These are phyloP conservation scores for Pyrenophora teres DNA, from an alignment of 2,329 filamentous ascomycete genomes.

Conservation along the genomic window DNA sequence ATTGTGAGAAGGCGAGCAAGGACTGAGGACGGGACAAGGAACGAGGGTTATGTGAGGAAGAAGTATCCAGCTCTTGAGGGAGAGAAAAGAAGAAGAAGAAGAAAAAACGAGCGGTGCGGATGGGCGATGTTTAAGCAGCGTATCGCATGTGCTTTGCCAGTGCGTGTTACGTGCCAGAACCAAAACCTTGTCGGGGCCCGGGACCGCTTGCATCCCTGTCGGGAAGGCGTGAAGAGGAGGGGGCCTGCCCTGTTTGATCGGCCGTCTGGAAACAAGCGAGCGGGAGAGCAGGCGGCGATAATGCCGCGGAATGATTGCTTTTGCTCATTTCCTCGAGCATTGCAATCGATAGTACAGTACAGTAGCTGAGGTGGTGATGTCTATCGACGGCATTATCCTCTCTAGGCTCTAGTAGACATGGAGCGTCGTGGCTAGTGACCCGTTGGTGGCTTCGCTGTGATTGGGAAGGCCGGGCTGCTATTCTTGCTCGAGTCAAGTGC, in stretches of 20 bases:
- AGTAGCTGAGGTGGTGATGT: neutral
- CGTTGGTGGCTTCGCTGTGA: neutral
- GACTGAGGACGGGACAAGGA: constrained; percentile 3
- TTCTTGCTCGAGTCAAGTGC: constrained; percentile 2
- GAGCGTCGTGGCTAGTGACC: neutral
- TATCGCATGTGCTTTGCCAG: constrained; percentile 22
- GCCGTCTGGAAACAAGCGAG: constrained; percentile 32
- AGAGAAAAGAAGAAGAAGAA: neutral
- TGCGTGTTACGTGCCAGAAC: constrained; percentile 22
- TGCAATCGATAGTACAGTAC: constrained; percentile 15
- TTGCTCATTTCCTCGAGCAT: constrained; percentile 7
- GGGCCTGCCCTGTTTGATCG: constrained; percentile 34
- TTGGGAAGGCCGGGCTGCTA: constrained; percentile 1
- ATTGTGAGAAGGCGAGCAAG: neutral
- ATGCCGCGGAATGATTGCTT: constrained; percentile 24
- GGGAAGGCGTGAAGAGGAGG: constrained; percentile 13
- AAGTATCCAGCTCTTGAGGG: constrained; percentile 1
- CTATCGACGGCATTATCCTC: constrained; percentile 4
- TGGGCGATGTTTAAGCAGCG: constrained; percentile 28
- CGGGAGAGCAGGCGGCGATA: constrained; percentile 5
- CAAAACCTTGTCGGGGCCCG: constrained; percentile 5
- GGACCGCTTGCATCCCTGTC: constrained; percentile 10
- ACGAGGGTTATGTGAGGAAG: constrained; percentile 20
- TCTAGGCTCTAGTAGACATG: neutral
- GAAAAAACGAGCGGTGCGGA: constrained; percentile 2